These are phyloP conservation scores for Ceratocystiopsis sp. DNA, from an alignment of 2,329 filamentous ascomycete genomes.

Conservation along the genomic window DNA sequence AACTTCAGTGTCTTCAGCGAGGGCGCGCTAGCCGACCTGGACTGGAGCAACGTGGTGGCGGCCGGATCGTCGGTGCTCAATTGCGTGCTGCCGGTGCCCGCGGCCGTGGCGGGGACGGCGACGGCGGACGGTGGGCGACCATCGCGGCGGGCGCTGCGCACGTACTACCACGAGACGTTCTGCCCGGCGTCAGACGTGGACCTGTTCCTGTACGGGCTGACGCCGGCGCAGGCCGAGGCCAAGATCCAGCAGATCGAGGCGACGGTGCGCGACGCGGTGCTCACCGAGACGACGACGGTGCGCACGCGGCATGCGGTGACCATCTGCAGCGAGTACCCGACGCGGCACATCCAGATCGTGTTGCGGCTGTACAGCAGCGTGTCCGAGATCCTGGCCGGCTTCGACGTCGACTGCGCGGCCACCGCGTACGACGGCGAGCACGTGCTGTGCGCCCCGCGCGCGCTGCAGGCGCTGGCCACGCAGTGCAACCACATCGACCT, in stretches of 20 bases:
- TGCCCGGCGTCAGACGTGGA: constrained; percentile 77
- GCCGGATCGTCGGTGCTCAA: constrained; percentile 72
- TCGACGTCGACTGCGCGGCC: constrained; percentile 74
- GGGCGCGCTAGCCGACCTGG: constrained; percentile 53
- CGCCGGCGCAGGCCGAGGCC: constrained; percentile 58
- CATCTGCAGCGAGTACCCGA: constrained; percentile 65
- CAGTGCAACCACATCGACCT: constrained; percentile 71
- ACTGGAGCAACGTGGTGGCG: constrained; percentile 70
- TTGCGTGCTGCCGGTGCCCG: constrained; percentile 53
- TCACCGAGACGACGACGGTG: constrained; percentile 70
- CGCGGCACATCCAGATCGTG: constrained; percentile 72
- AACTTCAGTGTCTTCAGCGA: constrained; percentile 66
- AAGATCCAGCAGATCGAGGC: constrained; percentile 74
- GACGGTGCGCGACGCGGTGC: constrained; percentile 56
- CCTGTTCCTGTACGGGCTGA: constrained; percentile 67
- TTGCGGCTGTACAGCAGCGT: constrained; percentile 71
- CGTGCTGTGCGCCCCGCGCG: constrained; percentile 63
- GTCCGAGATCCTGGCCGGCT: constrained; percentile 71
- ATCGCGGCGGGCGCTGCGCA: constrained; percentile 45
- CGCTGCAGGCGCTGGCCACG: constrained; percentile 62
- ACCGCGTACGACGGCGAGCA: constrained; percentile 67
- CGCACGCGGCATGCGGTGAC: constrained; percentile 79
- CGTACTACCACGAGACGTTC: constrained; percentile 69
- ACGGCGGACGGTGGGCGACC: constrained; percentile 15
- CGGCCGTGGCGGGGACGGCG: constrained; percentile 24